phyloP scores from a whole-genome alignment of 1,139 yeast genomes.

The Petasospora rhodanensis region DNA sequence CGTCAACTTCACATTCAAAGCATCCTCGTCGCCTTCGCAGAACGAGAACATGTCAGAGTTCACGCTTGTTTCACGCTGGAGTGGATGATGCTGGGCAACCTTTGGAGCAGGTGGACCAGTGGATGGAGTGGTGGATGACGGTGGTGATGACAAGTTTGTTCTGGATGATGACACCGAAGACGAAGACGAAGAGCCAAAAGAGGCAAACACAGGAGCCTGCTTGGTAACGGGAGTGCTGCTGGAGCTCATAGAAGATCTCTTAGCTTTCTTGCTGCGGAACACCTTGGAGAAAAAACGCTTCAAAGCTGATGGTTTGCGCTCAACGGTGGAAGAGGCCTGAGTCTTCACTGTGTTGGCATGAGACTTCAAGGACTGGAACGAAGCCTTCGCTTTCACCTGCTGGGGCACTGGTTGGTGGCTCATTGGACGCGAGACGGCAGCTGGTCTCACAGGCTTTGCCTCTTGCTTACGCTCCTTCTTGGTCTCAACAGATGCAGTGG shows the following conservation, averaged over 20 bases:
- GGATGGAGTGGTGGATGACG: not conserved
- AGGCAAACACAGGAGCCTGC: too few relatives aligned
- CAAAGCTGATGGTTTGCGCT: slow-evolving; percentile 18
- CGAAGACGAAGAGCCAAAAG: too few relatives aligned
- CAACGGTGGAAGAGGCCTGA: slow-evolving; percentile 1
- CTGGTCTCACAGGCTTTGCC: too few relatives aligned
- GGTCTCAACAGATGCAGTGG: not conserved
- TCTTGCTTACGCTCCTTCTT: too few relatives aligned
- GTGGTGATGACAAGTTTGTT: too few relatives aligned
- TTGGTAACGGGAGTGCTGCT: too few relatives aligned
- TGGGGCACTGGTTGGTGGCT: too few relatives aligned
- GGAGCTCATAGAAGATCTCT: slow-evolving; percentile 1
- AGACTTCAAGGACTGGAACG: not conserved
- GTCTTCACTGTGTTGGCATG: too few relatives aligned
- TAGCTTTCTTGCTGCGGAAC: slow-evolving; percentile 9
- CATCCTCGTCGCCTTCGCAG: slow-evolving; percentile 22
- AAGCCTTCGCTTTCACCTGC: not conserved
- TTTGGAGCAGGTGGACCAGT: not conserved
- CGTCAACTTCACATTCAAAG: not conserved
- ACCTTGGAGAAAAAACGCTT: slow-evolving; percentile 17
- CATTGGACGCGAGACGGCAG: too few relatives aligned
- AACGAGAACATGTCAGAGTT: slow-evolving; percentile 20
- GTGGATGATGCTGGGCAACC: slow-evolving; percentile 3
- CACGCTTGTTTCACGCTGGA: slow-evolving; percentile 4
- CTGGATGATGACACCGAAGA: too few relatives aligned